phyloP scores from a whole-genome alignment of 225 moss, liverwort and hornwort genomes.

The Asterella californica region DNA sequence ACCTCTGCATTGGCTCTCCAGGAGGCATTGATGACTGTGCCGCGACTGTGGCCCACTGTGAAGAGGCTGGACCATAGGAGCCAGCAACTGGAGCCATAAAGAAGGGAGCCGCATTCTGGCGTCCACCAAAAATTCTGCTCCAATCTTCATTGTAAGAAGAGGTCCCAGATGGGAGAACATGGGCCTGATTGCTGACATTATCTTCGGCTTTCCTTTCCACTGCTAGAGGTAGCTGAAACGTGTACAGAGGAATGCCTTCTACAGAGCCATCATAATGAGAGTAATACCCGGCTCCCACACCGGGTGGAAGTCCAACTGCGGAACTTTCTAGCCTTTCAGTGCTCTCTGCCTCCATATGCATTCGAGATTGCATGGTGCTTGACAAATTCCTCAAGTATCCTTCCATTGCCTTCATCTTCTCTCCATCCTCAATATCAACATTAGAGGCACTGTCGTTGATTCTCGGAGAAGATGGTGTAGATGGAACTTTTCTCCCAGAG shows the following conservation, averaged over 20 bases:
- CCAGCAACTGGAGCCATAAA: constrained; percentile 71
- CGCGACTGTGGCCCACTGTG: constrained; percentile 91
- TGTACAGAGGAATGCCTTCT: constrained; percentile 93
- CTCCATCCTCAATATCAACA: constrained; percentile 84
- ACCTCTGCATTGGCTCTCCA: constrained; percentile 92
- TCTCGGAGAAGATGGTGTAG: constrained; percentile 38
- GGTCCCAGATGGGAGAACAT: constrained; percentile 46
- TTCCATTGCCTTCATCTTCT: constrained; percentile 99
- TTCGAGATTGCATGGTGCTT: constrained; percentile 95
- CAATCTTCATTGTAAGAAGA: constrained; percentile 88
- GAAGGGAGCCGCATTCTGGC: constrained; percentile 66
- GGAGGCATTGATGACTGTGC: constrained; percentile 65
- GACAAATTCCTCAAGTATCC: constrained; percentile 95
- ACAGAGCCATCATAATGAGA: constrained; percentile 95
- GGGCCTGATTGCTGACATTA: constrained; percentile 46
- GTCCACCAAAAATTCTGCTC: constrained; percentile 81
- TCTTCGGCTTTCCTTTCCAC: constrained; percentile 65
- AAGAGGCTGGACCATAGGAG: constrained; percentile 85
- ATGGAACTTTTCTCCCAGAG: constrained; percentile 45
- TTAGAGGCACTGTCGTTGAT: constrained; percentile 41
- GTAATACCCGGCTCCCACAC: constrained; percentile 92
- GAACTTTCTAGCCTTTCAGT: constrained; percentile 89
- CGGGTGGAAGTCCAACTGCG: constrained; percentile 80
- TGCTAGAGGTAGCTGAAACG: constrained; percentile 48
- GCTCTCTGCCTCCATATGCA: constrained; percentile 92